Evolutionary conservation across 768 basidiomycete genomes (phyloP).

Genomic region (Russula sp.): DNA sequence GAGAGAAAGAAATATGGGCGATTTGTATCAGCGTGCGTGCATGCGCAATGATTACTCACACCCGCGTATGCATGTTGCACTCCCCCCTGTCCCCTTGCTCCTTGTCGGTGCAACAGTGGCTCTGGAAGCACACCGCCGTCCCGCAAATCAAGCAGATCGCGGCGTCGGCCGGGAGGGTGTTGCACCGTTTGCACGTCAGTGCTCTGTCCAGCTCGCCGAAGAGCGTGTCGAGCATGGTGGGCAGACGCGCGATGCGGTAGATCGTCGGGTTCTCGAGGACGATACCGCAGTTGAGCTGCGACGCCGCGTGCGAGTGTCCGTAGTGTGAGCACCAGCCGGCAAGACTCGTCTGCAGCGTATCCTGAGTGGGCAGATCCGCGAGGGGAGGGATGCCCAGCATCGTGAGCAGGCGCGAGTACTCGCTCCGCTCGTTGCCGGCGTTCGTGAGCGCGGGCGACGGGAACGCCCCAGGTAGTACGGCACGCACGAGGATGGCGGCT

Average conservation of each 20-base stretch:
- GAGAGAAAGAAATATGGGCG: background rate
- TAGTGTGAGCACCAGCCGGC: constrained; percentile 90
- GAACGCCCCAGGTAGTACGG: constrained; percentile 60
- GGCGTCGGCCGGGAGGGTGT: constrained; percentile 72
- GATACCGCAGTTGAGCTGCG: constrained; percentile 73
- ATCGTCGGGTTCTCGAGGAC: constrained; percentile 73
- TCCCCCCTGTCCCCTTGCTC: constrained; percentile 67
- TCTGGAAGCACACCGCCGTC: constrained; percentile 78
- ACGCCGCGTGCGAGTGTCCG: constrained; percentile 69
- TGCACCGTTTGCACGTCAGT: constrained; percentile 69
- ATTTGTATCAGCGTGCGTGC: background rate
- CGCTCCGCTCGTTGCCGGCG: constrained; percentile 41
- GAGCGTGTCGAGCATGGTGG: constrained; percentile 73
- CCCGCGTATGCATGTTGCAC: constrained; percentile 91
- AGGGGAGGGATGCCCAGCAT: constrained; percentile 76
- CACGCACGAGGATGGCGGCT: constrained; percentile 76
- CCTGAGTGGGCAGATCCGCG: constrained; percentile 71
- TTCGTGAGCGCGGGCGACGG: constrained; percentile 38
- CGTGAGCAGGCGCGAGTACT: constrained; percentile 71
- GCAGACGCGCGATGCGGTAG: constrained; percentile 79
- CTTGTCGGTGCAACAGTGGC: constrained; percentile 82
- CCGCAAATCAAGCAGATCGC: constrained; percentile 93
- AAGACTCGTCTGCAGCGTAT: constrained; percentile 81
- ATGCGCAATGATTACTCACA: constrained; percentile 32
- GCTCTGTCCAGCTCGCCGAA: constrained; percentile 69